Base-by-base conservation (phyloP, 495 filamentous ascomycete species). In the Penicillium maclennaniae region DNA sequence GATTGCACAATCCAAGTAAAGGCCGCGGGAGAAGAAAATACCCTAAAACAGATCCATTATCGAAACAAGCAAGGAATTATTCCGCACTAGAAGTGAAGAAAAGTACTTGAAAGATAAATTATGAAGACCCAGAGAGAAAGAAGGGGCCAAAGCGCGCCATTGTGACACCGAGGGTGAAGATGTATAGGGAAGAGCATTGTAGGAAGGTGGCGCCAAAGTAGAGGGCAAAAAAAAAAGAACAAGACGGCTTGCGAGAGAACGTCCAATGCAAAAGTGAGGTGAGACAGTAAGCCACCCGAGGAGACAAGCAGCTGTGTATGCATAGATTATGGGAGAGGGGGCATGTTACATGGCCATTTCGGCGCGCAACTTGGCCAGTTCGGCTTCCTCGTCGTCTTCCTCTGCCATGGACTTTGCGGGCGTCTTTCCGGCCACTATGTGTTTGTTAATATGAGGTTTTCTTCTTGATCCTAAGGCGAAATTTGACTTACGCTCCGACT, bases 341-440 rank as follows among this genome's bases (percentile, higher is more conserved):
- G 28, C 15, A 19, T 43, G 34, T 65, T 67, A 62, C 86, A 97
- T 96, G 51, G 92, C 91, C 93, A 98, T 98, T 73, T 97, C 93
- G 38, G 90, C 92, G 70, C 92, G 91, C 61, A 98, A 69, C 71
- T 93, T 96, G 67, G 85, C 83, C 63, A 99, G 77, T 74, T 99
- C 95, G 59, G 85, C 92, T 68, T 97, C 93, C 64, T 97, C 92
- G 83, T 97, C 92, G 67, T 96, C 92, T 68, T 87, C 83, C 55
- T 81, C 76, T 45, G 70, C 83, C 84, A 45, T 39, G 15, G 38
- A 16, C 38, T 40, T 19, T 19, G 38, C 76, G 73, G 76, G 85
- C 86, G 66, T 54, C 54, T 53, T 60, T 58, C 65, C 49, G 43
- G 14, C 52, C 39, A 53, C 55, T 61, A 39, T 43, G 31, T 2